These are phyloP conservation scores for Kuraishia piskuri DNA, from an alignment of 805 yeast genomes.

Conservation along the genomic window DNA sequence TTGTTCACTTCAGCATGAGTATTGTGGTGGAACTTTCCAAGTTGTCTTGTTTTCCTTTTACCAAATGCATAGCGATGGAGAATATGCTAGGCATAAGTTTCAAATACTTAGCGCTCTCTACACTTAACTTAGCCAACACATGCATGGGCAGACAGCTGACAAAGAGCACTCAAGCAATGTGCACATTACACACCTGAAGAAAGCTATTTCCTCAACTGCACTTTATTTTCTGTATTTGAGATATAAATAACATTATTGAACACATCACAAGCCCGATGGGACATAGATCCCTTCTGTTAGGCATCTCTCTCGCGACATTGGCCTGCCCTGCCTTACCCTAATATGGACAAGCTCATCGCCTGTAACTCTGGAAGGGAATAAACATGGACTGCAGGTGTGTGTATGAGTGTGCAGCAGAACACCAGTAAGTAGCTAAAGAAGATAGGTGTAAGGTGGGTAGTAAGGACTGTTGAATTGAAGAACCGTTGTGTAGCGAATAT, in stretches of 20 bases:
- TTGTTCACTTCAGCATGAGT: background rate
- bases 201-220: no score
- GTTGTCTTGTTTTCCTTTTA: background rate
- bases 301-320: background rate
- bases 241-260: no score
- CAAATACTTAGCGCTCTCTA: background rate
- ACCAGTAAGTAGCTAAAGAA: background rate
- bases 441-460: background rate
- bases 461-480: background rate
- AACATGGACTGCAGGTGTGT: background rate
- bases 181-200: no score
- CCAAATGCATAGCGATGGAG: background rate
- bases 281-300: no score
- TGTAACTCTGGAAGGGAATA: background rate
- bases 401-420: background rate
- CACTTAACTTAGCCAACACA: no score
- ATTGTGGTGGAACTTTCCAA: background rate
- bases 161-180: no score
- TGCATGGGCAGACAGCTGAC: no score
- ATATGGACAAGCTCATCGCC: background rate
- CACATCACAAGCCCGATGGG: no score
- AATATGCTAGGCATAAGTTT: no score
- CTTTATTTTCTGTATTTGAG: no score
- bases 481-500: no score
- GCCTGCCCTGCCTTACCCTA: background rate